Evolutionary conservation across 106 monocot species (phyloP).

Genomic region (Dactylorhiza incarnata): DNA sequence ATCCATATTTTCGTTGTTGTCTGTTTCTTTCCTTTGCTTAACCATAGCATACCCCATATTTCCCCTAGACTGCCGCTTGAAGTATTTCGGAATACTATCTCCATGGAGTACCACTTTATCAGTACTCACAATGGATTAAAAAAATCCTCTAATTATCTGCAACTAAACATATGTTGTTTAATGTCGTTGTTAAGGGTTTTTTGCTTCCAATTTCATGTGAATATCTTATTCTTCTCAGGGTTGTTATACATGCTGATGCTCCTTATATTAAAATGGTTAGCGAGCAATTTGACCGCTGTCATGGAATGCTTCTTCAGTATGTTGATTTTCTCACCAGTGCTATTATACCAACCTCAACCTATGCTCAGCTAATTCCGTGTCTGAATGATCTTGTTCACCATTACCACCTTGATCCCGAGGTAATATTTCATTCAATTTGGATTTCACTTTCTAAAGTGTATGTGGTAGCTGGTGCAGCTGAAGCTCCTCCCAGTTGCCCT

Average conservation of each 20-base stretch:
- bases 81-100: not conserved
- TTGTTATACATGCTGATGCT: slow-evolving; percentile 76
- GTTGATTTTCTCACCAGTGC: slow-evolving; percentile 89
- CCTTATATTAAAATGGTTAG: slow-evolving; percentile 95
- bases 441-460: not conserved
- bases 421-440: slow-evolving; percentile 16
- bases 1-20: not conserved
- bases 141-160: not conserved
- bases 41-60: not conserved
- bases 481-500: not conserved
- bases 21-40: not conserved
- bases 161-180: not conserved
- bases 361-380: slow-evolving; percentile 75
- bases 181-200: not conserved
- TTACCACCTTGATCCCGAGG: slow-evolving; percentile 97
- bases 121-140: not conserved
- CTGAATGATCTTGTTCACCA: slow-evolving; percentile 76
- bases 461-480: not conserved
- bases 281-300: slow-evolving; percentile 98
- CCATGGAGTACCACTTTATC: not conserved
- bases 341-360: slow-evolving; percentile 45
- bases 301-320: slow-evolving; percentile 92
- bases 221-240: slow-evolving; percentile 33
- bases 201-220: not conserved
- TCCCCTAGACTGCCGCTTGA: not conserved